These are phyloP conservation scores for Thraustochytrium sp. DNA, from an alignment of 352 stramenopile species.

Conservation along the genomic window DNA sequence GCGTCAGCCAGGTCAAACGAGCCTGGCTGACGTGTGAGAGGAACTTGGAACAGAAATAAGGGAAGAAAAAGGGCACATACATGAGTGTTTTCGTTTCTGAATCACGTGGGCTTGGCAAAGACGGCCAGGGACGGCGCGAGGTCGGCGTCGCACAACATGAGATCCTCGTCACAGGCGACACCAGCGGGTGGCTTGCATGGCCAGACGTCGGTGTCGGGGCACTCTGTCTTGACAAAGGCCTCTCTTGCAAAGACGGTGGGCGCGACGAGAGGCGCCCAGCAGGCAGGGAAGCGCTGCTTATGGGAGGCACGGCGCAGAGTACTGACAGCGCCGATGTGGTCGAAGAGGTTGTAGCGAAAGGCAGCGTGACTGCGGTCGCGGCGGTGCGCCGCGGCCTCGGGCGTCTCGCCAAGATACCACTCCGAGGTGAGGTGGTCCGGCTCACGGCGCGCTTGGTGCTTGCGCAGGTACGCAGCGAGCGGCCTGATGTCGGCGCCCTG, in stretches of 20 bases:
- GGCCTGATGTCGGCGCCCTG: slow-evolving; percentile 52
- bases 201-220: slow-evolving; percentile 55
- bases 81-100: not conserved
- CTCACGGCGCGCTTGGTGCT: slow-evolving; percentile 54
- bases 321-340: slow-evolving; percentile 54
- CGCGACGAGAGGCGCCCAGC: slow-evolving; percentile 53
- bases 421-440: slow-evolving; percentile 61
- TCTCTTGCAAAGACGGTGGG: slow-evolving; percentile 57
- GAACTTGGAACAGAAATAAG: too few species aligned
- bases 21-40: too few species aligned
- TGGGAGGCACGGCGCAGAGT: slow-evolving; percentile 50
- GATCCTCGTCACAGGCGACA: not conserved
- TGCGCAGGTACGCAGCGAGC: slow-evolving; percentile 53
- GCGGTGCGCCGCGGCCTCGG: slow-evolving; percentile 51
- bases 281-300: slow-evolving; percentile 51
- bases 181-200: slow-evolving; percentile 46
- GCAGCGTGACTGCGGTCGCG: slow-evolving; percentile 50
- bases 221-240: slow-evolving; percentile 52
- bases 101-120: not conserved
- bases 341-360: slow-evolving; percentile 59
- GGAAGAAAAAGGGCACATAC: too few species aligned
- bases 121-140: not conserved
- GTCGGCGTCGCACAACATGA: not conserved
- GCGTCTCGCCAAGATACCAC: slow-evolving; percentile 60
- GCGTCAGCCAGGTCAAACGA: too few species aligned